These are phyloP conservation scores for Entomortierella parvispora DNA, from an alignment of 192 early-diverging fungal species.

Conservation along the genomic window DNA sequence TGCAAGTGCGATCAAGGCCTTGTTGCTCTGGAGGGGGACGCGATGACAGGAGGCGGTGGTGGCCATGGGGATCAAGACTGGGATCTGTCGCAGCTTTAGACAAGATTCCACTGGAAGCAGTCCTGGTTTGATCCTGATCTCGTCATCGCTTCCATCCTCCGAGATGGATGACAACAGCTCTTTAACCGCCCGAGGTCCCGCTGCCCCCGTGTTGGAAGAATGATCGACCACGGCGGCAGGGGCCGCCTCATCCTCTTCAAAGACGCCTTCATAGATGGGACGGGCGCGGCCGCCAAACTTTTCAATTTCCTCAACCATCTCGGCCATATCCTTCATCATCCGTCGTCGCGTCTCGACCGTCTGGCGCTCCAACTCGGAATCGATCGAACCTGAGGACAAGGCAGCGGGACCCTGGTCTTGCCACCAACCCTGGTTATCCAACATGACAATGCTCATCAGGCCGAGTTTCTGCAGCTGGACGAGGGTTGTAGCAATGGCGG, in stretches of 20 bases:
- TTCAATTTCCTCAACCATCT: constrained; percentile 78
- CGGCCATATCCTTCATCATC: constrained; percentile 65
- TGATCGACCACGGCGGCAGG: neutral
- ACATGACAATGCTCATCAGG: constrained; percentile 68
- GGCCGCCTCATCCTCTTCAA: constrained; percentile 29
- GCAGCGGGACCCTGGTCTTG: constrained; percentile 9
- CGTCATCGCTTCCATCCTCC: constrained; percentile 7
- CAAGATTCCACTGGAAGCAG: constrained; percentile 67
- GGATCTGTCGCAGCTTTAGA: constrained; percentile 72
- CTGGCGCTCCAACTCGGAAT: neutral
- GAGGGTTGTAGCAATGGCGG: constrained; percentile 62
- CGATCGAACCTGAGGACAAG: neutral
- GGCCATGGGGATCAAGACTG: constrained; percentile 61
- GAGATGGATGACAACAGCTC: neutral
- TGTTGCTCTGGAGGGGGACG: constrained; percentile 56
- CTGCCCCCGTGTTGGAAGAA: neutral
- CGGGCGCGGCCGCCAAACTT: constrained; percentile 74
- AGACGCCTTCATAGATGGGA: constrained; percentile 74
- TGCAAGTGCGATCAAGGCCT: constrained; percentile 64
- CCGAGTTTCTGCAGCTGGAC: constrained; percentile 75
- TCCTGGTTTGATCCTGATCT: constrained; percentile 48
- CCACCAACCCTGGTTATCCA: constrained; percentile 66
- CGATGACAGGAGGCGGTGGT: constrained; percentile 52
- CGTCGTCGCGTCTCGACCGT: constrained; percentile 31
- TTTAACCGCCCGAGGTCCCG: constrained; percentile 16